A percentile compares a stretch with the other conserved stretches of the same genome.
These are phyloP conservation scores for Lichtheimia ornata DNA, from an alignment of 371 early-diverging fungal genomes.

Conservation along the genomic window DNA sequence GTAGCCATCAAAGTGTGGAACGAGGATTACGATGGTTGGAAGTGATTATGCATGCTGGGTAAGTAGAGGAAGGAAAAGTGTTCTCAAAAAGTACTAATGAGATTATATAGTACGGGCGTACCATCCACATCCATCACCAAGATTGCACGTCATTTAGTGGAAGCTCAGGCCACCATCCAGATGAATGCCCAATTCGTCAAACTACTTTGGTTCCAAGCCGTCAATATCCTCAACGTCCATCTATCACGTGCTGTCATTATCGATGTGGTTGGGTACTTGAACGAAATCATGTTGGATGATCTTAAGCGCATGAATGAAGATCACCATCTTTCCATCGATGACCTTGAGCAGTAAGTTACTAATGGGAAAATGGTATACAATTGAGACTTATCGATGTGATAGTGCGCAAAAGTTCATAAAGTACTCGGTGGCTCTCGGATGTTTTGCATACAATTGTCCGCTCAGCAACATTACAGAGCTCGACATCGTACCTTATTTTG, in stretches of 20 bases:
- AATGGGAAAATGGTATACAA: background rate
- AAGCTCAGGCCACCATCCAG: conserved; percentile 25
- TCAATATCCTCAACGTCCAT: conserved; percentile 27
- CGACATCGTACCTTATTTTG: conserved; percentile 39
- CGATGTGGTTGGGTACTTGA: conserved; percentile 45
- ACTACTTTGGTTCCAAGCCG: conserved; percentile 52
- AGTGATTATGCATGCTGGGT: conserved; percentile 49
- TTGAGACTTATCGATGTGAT: no score
- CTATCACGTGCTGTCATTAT: conserved; percentile 36
- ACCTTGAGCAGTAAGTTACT: conserved; percentile 23
- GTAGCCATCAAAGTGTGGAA: conserved; percentile 25
- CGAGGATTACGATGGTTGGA: conserved; percentile 51
- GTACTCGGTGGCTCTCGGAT: conserved; percentile 39
- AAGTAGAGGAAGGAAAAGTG: conserved; percentile 1
- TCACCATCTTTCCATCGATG: conserved; percentile 22
- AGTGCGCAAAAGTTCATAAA: conserved; percentile 37
- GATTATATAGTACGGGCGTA: conserved; percentile 36
- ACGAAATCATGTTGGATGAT: conserved; percentile 32
- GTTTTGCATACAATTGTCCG: conserved; percentile 46
- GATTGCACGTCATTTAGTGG: conserved; percentile 35
- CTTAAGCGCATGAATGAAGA: conserved; percentile 22
- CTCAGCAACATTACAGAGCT: conserved; percentile 36
- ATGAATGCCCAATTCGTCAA: conserved; percentile 39
- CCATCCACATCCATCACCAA: conserved; percentile 38
- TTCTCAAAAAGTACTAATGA: no score